Evolutionary conservation across 176 grass and related monocot genomes (phyloP), one percentile per base, ranked within the genome.

Genomic region (Carex parvula): DNA sequence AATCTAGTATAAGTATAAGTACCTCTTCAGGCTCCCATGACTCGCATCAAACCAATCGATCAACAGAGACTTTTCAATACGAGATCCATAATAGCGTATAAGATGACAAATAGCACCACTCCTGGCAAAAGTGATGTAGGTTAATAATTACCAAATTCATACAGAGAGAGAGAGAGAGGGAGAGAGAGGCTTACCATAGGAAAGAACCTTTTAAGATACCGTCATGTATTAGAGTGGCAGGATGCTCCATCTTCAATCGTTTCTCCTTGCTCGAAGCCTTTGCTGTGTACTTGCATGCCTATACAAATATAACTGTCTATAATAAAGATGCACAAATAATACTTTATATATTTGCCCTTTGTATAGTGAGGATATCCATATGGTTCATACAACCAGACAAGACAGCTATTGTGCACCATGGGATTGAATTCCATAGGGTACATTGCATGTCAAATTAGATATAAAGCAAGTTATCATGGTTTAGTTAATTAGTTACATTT

Each of bases 1-100:
- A 81, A 78, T 64, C 30, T 18, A 86, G 20, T 72, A 79, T n/a
- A 56, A 53, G 70, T 87, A 97, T 92, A 56, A 53, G 70, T 87
- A 97, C 94, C 92, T 94, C 86, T 83, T 91, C 80, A 97, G 92
- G 85, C 85, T 88, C 86, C 90, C 79, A 87, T 84, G 81, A 4
- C 83, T 88, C 17, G 78, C 84, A 87, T 92, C 67, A 70, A 94
- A 94, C 90, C 90, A 97, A 85, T 81, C 76, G 55, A 92, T 88
- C 82, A 97, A 84, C 44, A 87, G 80, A 84, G 92, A 52, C 78
- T 90, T 97, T 41, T 94, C 90, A 24, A 94, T 64, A 88, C 57
- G 92, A 75, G 69, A 81, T 73, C 92, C 90, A 92, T 88, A 92
- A 20, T 92, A 91, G 81, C 77, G 92, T 85, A 94, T 85, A 85